Evolutionary conservation across 2,329 filamentous ascomycete species (phyloP).

Genomic region (Capronia americana): DNA sequence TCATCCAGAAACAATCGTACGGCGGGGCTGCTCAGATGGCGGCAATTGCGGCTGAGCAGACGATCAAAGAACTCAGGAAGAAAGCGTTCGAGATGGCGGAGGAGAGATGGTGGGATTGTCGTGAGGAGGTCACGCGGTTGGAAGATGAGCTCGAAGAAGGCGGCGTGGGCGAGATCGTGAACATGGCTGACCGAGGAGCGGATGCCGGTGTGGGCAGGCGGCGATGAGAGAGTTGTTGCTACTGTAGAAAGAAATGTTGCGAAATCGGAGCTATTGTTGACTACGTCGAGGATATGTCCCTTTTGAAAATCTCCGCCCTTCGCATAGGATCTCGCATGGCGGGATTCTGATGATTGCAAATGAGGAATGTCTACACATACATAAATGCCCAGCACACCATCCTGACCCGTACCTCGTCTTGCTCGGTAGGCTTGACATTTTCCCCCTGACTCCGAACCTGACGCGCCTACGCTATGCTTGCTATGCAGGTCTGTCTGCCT

Average conservation of each 20-base stretch:
- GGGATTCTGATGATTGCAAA: not conserved
- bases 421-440: not conserved
- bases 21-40: slow-evolving; percentile 66
- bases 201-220: slow-evolving; percentile 58
- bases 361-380: not conserved
- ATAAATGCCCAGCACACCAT: not conserved
- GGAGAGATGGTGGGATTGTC: slow-evolving; percentile 98
- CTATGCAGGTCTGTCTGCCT: not conserved
- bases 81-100: slow-evolving; percentile 89
- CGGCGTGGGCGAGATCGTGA: slow-evolving; percentile 93
- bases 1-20: slow-evolving; percentile 70
- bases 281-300: not conserved
- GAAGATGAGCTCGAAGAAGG: slow-evolving; percentile 97
- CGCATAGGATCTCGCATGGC: not conserved
- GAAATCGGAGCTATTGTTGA: not conserved
- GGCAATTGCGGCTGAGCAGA: slow-evolving; percentile 56
- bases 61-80: slow-evolving; percentile 90
- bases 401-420: not conserved
- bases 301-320: not conserved
- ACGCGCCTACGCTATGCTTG: not conserved
- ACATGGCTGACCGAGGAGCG: slow-evolving; percentile 68
- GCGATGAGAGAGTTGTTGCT: slow-evolving; percentile 22
- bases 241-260: not conserved
- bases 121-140: slow-evolving; percentile 87
- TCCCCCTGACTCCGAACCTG: not conserved